These are phyloP conservation scores for Penicillium antarcticum DNA, from an alignment of 495 filamentous ascomycete genomes.

Conservation along the genomic window DNA sequence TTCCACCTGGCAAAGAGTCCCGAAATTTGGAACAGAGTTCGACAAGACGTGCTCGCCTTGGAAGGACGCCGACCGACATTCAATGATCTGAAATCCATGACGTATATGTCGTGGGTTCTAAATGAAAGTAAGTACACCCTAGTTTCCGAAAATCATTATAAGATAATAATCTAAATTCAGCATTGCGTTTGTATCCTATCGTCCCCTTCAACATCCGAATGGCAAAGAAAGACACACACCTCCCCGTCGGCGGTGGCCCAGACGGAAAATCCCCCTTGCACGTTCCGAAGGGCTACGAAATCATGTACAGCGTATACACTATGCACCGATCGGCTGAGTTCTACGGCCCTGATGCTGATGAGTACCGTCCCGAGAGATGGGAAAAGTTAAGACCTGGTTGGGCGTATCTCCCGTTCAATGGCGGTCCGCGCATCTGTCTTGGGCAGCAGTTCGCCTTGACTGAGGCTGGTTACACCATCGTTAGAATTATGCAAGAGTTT, in stretches of 20 bases:
- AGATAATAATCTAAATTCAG: slow-evolving; percentile 32
- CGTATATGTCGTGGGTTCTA: slow-evolving; percentile 47
- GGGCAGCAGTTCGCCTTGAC: slow-evolving; percentile 56
- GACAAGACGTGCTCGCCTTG: slow-evolving; percentile 27
- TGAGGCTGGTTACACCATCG: slow-evolving; percentile 51
- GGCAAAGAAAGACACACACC: slow-evolving; percentile 42
- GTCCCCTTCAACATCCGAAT: slow-evolving; percentile 49
- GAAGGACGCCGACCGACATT: slow-evolving; percentile 27
- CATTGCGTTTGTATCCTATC: slow-evolving; percentile 48
- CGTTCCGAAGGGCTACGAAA: slow-evolving; percentile 35
- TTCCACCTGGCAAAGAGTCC: slow-evolving; percentile 49
- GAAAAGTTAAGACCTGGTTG: slow-evolving; percentile 44
- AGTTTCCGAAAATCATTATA: not conserved
- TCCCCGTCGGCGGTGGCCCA: slow-evolving; percentile 44
- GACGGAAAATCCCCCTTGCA: slow-evolving; percentile 35
- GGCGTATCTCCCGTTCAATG: slow-evolving; percentile 59
- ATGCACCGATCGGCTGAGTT: slow-evolving; percentile 55
- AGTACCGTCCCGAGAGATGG: slow-evolving; percentile 58
- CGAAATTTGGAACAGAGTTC: slow-evolving; percentile 37
- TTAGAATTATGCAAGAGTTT: slow-evolving; percentile 54
- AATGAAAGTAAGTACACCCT: slow-evolving; percentile 40
- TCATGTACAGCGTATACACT: slow-evolving; percentile 41
- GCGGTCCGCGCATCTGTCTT: slow-evolving; percentile 51
- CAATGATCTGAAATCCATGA: slow-evolving; percentile 45
- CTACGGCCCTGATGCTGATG: slow-evolving; percentile 46